Base-by-base conservation (phyloP, 2,329 filamentous ascomycete genomes). In the Metarhizium rileyi region DNA sequence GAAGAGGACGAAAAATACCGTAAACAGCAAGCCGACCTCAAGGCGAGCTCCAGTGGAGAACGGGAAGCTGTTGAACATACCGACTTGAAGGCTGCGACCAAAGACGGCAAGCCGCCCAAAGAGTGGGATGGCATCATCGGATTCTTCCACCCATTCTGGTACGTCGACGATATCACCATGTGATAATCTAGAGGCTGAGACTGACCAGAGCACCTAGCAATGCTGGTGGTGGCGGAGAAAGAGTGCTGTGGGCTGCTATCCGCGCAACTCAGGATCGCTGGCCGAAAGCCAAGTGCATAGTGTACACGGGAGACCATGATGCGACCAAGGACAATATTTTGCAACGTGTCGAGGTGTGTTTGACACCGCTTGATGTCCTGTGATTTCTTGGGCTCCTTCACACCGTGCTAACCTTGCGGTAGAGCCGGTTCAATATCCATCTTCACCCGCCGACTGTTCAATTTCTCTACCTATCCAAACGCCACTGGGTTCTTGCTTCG, bases 71-170 rank as follows among this genome's bases (percentile, higher is more conserved):
- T 88, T 42, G 83, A 81, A 58, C 75, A 89, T 23, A 78, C 84
- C 52, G 68, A 72, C 33, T 68, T 74, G 5, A 60, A 63, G 3
- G 72, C 64, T 49, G 50, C 56, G 6, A 36, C 41, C 35, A 68
- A 67, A 14, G 27, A 44, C 25, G 44, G 23, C 49, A 67, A 64
- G 10, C 72, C 76, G 2, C 56, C 60, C 51, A 72, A 77, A 56
- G 76, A 85, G 43, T 96, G 87, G 87, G 75, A 83, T 53, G 90
- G 90, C 28, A 82, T 96, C 48, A 81, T 97, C 54, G 93, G 89
- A 44, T 97, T 98, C 76, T 95, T 98, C 64, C 93, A 98, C 66
- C 93, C 93, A 1, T 98, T 96, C 66, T 97, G 93, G 87, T 91
- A 73, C 55, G 77, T 62, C 30, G 6, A 27, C 50, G 23, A 8